Conservation (phyloP, 352 stramenopile genomes). For the Pythium oligandrum region DNA sequence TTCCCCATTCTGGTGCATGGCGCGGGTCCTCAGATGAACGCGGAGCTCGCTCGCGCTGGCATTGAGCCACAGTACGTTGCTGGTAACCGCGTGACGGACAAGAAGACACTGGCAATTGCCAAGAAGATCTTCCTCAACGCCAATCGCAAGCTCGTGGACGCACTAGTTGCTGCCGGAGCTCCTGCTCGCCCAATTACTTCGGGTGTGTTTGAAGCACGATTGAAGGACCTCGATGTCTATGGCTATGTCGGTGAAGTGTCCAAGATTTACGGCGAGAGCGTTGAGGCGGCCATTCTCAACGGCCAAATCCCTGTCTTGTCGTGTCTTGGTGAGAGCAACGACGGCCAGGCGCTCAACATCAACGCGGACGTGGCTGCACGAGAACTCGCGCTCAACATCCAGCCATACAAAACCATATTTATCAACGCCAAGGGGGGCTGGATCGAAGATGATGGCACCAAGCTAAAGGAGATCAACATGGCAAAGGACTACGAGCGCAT, state of each 20-base stretch:
- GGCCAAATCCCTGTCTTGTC: constrained; percentile 84
- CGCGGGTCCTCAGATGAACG: constrained; percentile 88
- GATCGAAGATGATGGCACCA: constrained; percentile 82
- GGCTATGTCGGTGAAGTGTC: constrained; percentile 83
- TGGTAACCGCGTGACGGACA: constrained; percentile 85
- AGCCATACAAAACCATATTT: constrained; percentile 88
- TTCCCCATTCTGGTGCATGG: constrained; percentile 87
- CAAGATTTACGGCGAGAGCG: constrained; percentile 63
- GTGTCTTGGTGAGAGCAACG: constrained; percentile 68
- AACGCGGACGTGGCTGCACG: constrained; percentile 84
- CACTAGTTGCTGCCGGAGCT: constrained; percentile 60
- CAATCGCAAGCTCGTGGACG: constrained; percentile 80
- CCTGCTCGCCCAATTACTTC: constrained; percentile 73
- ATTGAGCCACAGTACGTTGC: constrained; percentile 86
- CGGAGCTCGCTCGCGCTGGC: constrained; percentile 66
- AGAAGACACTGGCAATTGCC: constrained; percentile 81
- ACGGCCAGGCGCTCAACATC: constrained; percentile 85
- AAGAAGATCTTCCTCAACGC: constrained; percentile 81
- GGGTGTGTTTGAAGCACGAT: constrained; percentile 79
- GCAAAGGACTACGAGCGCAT: constrained; percentile 72
- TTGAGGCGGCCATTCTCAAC: constrained; percentile 59
- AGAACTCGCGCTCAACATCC: constrained; percentile 72
- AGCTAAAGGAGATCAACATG: constrained; percentile 84
- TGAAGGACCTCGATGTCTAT: constrained; percentile 81
- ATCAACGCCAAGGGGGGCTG: constrained; percentile 87